Conservation (phyloP, 116 monocot genomes). For the Iris pallida region DNA sequence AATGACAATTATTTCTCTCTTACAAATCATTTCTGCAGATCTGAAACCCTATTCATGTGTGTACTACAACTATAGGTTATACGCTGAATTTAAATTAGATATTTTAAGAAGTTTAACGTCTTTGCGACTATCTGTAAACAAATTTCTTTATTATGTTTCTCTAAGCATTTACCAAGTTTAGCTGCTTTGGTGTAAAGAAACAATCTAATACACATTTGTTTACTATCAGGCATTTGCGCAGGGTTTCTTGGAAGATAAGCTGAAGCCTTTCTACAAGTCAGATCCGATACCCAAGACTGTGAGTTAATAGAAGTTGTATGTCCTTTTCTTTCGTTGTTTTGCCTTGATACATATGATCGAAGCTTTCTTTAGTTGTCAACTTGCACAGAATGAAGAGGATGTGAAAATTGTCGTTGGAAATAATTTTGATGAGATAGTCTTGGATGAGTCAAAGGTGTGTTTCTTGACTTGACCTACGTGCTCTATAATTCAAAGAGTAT, state of each 20-base stretch:
- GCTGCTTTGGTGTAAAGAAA: no score
- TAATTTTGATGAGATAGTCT: conserved; percentile 83
- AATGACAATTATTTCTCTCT: no score
- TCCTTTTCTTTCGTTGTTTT: no score
- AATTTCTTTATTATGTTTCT: no score
- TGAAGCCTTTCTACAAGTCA: conserved; percentile 86
- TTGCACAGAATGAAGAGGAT: conserved; percentile 81
- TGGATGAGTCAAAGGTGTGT: conserved; percentile 94
- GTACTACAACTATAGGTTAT: no score
- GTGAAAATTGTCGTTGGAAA: conserved; percentile 93
- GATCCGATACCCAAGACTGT: conserved; percentile 90
- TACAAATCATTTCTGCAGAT: no score
- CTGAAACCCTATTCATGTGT: no score
- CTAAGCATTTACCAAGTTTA: no score
- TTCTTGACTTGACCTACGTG: no score
- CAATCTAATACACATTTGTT: neutral
- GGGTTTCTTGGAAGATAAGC: conserved; percentile 83
- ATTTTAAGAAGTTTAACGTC: no score
- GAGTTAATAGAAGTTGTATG: conserved; percentile 16
- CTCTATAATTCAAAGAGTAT: neutral
- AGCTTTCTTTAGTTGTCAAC: neutral
- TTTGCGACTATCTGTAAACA: no score
- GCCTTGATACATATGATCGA: neutral
- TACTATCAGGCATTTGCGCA: conserved; percentile 58
- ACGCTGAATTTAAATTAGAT: no score